These are phyloP conservation scores for Globisporangium barbulae DNA, from an alignment of 352 stramenopile genomes.

Conservation along the genomic window DNA sequence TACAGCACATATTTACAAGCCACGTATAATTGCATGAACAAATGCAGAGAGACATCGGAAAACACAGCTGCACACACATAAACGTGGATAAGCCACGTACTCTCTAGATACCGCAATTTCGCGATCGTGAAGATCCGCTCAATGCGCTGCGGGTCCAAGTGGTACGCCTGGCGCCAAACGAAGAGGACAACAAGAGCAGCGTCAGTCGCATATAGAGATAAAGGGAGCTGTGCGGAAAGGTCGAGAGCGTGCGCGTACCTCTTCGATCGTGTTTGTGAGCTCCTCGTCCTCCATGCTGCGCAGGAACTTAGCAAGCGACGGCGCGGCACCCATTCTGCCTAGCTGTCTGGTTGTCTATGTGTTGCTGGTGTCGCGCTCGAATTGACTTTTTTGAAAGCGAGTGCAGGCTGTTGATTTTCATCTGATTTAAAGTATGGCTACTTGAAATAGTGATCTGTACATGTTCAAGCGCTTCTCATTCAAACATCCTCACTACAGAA, in stretches of 20 bases:
- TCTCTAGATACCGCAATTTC: conserved; percentile 38
- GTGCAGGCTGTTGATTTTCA: neutral
- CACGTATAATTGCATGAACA: neutral
- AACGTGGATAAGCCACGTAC: conserved; percentile 11
- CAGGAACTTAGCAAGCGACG: conserved; percentile 58
- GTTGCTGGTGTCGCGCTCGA: neutral
- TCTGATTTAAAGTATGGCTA: neutral
- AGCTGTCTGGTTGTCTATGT: neutral
- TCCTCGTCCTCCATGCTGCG: conserved; percentile 58
- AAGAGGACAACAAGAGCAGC: neutral
- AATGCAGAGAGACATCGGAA: neutral
- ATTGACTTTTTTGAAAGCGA: too few relatives aligned
- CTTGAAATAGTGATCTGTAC: neutral
- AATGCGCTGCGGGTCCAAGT: conserved; percentile 43
- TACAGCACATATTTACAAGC: neutral
- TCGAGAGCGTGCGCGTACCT: conserved; percentile 20
- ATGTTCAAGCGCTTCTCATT: neutral
- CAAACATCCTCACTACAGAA: too few relatives aligned
- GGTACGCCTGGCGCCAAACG: conserved; percentile 35
- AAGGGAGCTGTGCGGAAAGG: neutral
- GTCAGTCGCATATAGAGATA: neutral
- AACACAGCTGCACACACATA: neutral
- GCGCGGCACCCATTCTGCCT: conserved; percentile 30
- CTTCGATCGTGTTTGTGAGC: conserved; percentile 39
- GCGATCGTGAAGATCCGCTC: conserved; percentile 44